A percentile compares a stretch with the other conserved stretches of the same genome.
Evolutionary conservation across 768 basidiomycete species (phyloP).

Genomic region (Collybia sordida): DNA sequence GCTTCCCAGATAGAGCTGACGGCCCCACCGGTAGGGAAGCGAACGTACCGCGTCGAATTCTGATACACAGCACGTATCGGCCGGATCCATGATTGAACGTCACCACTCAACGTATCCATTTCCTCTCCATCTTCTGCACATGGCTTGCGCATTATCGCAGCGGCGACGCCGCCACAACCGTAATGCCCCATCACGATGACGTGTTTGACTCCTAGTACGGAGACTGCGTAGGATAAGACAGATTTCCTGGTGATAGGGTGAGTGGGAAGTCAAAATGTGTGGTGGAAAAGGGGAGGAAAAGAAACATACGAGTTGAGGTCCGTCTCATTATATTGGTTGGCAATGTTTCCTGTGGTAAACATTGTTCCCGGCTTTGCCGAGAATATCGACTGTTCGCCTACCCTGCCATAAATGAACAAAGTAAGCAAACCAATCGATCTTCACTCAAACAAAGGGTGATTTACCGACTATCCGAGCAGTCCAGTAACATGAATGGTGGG

Average conservation of each 20-base stretch:
- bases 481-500: constrained; percentile 1
- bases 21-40: too few species aligned
- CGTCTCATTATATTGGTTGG: constrained; percentile 35
- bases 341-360: constrained; percentile 39
- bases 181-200: constrained; percentile 45
- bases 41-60: constrained; percentile 27
- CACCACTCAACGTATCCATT: constrained; percentile 16
- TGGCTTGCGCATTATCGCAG: constrained; percentile 26
- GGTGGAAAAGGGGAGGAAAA: neutral
- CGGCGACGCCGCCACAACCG: constrained; percentile 41
- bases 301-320: constrained; percentile 34
- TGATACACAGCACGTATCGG: constrained; percentile 39
- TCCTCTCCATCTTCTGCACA: constrained; percentile 2
- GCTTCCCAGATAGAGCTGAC: too few species aligned
- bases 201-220: constrained; percentile 35
- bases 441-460: too few species aligned
- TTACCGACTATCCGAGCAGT: constrained; percentile 3
- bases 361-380: constrained; percentile 37
- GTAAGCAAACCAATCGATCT: neutral
- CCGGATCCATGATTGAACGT: constrained; percentile 37
- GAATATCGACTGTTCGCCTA: constrained; percentile 37
- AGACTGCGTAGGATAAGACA: constrained; percentile 37
- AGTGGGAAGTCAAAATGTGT: constrained; percentile 1
- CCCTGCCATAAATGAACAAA: constrained; percentile 7
- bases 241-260: constrained; percentile 29